phyloP scores from a whole-genome alignment of 2,329 filamentous ascomycete species.

The Aquanectria penicillioides region DNA sequence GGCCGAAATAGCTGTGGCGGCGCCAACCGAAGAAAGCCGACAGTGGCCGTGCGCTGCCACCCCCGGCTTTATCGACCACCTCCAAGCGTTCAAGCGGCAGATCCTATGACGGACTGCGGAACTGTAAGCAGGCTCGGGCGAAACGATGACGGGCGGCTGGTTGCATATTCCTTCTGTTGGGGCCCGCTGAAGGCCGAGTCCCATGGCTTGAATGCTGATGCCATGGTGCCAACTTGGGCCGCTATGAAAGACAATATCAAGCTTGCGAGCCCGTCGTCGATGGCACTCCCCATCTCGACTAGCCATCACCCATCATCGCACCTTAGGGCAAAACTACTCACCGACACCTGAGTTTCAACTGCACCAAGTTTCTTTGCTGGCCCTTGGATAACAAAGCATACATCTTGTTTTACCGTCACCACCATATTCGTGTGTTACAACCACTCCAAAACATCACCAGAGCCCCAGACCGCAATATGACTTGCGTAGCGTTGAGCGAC shows the following conservation, averaged over 20 bases:
- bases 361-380: background rate
- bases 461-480: constrained; percentile 52
- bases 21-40: constrained; percentile 54
- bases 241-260: constrained; percentile 14
- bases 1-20: constrained; percentile 41
- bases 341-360: background rate
- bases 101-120: constrained; percentile 28
- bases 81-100: constrained; percentile 11
- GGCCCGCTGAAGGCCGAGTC: constrained; percentile 4
- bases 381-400: constrained; percentile 1
- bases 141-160: background rate
- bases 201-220: background rate
- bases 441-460: constrained; percentile 24
- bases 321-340: constrained; percentile 8
- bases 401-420: background rate
- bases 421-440: background rate
- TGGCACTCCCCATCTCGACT: background rate
- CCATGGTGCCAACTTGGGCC: background rate
- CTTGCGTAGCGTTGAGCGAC: constrained; percentile 59
- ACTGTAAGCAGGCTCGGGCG: constrained; percentile 1
- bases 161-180: background rate
- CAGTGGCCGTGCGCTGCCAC: constrained; percentile 45
- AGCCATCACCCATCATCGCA: constrained; percentile 12
- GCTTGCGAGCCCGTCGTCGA: background rate
- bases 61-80: constrained; percentile 20